Conservation (phyloP, 1,284 basidiomycete genomes). For the Golubevia pallescens region DNA sequence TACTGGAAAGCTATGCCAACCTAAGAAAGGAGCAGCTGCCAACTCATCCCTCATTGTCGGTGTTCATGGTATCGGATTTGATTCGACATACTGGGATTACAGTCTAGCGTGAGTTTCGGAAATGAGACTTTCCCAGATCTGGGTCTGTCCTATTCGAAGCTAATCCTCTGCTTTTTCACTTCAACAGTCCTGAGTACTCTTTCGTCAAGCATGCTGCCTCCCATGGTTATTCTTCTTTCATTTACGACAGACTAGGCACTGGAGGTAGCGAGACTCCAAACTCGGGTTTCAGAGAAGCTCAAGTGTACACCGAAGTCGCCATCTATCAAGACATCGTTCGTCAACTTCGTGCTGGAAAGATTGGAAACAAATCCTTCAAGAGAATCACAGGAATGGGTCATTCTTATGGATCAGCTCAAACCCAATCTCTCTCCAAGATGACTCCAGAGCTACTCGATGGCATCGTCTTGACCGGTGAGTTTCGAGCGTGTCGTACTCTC, state of each 20-base stretch:
- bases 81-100: conserved; percentile 35
- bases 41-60: conserved; percentile 21
- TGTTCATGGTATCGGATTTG: conserved; percentile 37
- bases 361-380: conserved; percentile 21
- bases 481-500: background rate
- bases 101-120: too few species aligned
- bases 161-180: background rate
- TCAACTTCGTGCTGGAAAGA: conserved; percentile 16
- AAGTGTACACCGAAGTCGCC: conserved; percentile 33
- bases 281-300: conserved; percentile 23
- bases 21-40: conserved; percentile 9
- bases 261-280: conserved; percentile 20
- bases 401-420: conserved; percentile 30
- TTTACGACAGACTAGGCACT: conserved; percentile 30
- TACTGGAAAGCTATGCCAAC: conserved; percentile 26
- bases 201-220: conserved; percentile 31
- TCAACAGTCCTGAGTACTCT: conserved; percentile 16
- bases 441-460: conserved; percentile 26
- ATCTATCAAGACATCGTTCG: conserved; percentile 20
- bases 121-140: too few species aligned
- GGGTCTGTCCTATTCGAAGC: background rate
- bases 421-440: conserved; percentile 19
- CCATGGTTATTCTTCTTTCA: conserved; percentile 27
- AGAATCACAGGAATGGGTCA: conserved; percentile 34
- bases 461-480: conserved; percentile 21